phyloP scores from a whole-genome alignment of 441 rosid genomes.

The Bruguiera hainesii region DNA sequence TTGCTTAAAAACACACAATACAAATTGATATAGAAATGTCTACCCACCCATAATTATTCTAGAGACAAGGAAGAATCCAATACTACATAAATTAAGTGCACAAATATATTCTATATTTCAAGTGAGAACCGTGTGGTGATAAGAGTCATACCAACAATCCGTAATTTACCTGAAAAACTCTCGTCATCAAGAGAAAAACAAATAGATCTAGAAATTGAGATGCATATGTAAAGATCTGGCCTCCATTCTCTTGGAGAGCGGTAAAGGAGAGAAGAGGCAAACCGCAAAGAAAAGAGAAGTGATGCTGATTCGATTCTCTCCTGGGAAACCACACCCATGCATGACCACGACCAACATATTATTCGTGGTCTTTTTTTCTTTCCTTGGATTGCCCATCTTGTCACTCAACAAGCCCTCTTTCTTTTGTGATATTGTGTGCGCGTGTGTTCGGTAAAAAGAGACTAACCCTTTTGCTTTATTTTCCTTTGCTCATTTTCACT shows the following conservation, averaged over 20 bases:
- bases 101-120: no score
- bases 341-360: constrained; percentile 50
- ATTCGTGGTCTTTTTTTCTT: neutral
- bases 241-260: constrained; percentile 93
- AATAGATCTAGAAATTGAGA: neutral
- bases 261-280: constrained; percentile 55
- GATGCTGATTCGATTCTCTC: constrained; percentile 59
- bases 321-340: constrained; percentile 88
- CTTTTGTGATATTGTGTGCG: constrained; percentile 14
- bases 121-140: no score
- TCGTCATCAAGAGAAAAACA: no score
- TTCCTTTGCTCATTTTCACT: neutral
- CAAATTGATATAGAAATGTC: neutral
- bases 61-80: no score
- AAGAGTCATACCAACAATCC: no score
- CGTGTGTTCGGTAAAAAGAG: constrained; percentile 15
- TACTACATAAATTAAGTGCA: no score
- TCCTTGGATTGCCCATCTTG: neutral
- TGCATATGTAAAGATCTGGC: constrained; percentile 35
- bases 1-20: constrained; percentile 4
- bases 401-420: neutral
- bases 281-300: constrained; percentile 48
- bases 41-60: no score
- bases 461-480: constrained; percentile 17
- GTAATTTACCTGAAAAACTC: no score